Conservation (phyloP, 1,139 yeast genomes). For the Hansenula lynferdii region DNA sequence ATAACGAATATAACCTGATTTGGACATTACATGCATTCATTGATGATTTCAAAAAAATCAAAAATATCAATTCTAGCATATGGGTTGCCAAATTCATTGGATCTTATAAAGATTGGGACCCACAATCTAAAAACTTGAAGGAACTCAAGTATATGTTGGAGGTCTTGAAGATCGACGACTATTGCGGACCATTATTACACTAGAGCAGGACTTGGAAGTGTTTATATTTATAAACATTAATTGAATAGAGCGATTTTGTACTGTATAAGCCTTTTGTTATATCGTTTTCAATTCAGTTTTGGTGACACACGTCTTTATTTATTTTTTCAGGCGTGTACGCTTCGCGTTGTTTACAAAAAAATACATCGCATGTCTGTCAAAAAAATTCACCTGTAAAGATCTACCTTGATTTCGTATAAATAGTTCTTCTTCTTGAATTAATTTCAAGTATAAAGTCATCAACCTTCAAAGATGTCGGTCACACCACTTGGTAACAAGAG, state of each 20-base stretch:
- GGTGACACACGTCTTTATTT: no score
- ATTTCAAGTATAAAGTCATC: no score
- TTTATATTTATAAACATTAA: background rate
- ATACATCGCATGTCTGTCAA: no score
- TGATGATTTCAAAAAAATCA: conserved; percentile 43
- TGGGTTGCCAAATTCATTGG: conserved; percentile 12
- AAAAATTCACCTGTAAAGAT: no score
- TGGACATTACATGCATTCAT: conserved; percentile 50
- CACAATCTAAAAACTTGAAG: conserved; percentile 30
- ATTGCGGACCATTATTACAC: conserved; percentile 12
- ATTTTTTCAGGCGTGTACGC: no score
- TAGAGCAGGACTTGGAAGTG: background rate
- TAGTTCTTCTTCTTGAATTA: no score
- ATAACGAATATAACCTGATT: conserved; percentile 35
- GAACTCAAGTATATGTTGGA: conserved; percentile 33
- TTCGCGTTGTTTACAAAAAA: no score
- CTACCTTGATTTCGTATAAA: no score
- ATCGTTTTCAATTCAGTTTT: no score
- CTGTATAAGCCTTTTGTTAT: no score
- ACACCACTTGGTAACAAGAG: background rate
- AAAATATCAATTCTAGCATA: conserved; percentile 28
- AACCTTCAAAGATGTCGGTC: background rate
- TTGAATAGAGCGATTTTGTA: background rate
- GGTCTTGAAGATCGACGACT: conserved; percentile 20
- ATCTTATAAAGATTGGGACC: conserved; percentile 36